phyloP scores from a whole-genome alignment of 495 filamentous ascomycete species.

The Monascus purpureus region DNA sequence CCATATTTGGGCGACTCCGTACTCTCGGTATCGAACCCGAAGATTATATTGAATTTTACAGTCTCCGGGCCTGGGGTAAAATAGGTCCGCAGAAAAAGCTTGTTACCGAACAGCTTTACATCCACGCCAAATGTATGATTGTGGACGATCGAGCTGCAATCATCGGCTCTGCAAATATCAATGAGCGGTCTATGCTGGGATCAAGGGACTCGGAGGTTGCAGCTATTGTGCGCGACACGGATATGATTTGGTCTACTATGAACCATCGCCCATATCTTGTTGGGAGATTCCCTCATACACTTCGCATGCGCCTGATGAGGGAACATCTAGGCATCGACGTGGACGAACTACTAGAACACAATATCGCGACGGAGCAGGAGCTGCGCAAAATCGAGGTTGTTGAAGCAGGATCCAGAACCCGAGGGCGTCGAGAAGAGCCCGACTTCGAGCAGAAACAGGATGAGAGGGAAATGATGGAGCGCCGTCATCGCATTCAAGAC shows the following conservation, averaged over 20 bases:
- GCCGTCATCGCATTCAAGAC: conserved; percentile 44
- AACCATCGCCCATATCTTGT: conserved; percentile 76
- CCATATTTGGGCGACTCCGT: conserved; percentile 78
- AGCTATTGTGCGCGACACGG: conserved; percentile 80
- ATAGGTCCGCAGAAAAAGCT: conserved; percentile 70
- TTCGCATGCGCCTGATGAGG: conserved; percentile 88
- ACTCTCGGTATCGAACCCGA: conserved; percentile 83
- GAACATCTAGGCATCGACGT: conserved; percentile 94
- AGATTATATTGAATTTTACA: conserved; percentile 93
- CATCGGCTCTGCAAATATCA: conserved; percentile 98
- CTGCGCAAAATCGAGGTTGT: conserved; percentile 26
- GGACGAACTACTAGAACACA: conserved; percentile 77
- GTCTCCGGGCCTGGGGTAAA: conserved; percentile 82
- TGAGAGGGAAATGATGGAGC: conserved; percentile 40
- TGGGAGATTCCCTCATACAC: conserved; percentile 81
- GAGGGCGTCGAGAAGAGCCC: conserved; percentile 10
- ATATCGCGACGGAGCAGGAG: conserved; percentile 38
- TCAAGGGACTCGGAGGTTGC: conserved; percentile 86
- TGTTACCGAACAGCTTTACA: conserved; percentile 94
- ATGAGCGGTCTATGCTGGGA: conserved; percentile 92
- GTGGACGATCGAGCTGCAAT: conserved; percentile 89
- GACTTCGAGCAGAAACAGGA: conserved; percentile 29
- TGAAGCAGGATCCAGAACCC: conserved; percentile 16
- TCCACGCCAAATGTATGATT: conserved; percentile 95
- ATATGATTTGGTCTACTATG: conserved; percentile 90